These are phyloP conservation scores for Epichloe baconii DNA, from an alignment of 2,329 filamentous ascomycete species.

Conservation along the genomic window DNA sequence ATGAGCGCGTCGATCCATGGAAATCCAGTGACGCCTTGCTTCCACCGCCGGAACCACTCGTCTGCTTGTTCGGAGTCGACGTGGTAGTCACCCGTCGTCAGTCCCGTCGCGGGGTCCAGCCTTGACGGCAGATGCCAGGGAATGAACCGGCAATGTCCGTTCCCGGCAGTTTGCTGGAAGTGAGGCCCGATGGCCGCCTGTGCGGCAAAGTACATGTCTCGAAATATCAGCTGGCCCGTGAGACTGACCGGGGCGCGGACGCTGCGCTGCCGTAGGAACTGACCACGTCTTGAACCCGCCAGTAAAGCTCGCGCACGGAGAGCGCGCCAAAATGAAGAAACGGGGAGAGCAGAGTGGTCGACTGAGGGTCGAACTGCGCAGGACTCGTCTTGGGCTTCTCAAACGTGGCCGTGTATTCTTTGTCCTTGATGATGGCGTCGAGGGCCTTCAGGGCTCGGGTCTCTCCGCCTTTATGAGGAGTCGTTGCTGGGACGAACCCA, in stretches of 20 bases:
- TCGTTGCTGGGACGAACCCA: slow-evolving; percentile 51
- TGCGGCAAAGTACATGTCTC: slow-evolving; percentile 75
- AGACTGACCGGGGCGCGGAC: slow-evolving; percentile 55
- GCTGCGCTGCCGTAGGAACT: slow-evolving; percentile 40
- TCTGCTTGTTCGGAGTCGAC: slow-evolving; percentile 52
- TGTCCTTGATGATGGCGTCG: slow-evolving; percentile 44
- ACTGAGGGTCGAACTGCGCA: slow-evolving; percentile 57
- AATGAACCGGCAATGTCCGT: slow-evolving; percentile 57
- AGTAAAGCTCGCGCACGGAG: slow-evolving; percentile 60
- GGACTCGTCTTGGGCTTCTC: slow-evolving; percentile 65
- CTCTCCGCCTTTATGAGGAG: slow-evolving; percentile 60
- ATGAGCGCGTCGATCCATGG: slow-evolving; percentile 74
- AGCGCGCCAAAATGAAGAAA: slow-evolving; percentile 64
- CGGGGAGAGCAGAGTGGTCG: slow-evolving; percentile 61
- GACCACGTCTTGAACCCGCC: slow-evolving; percentile 52
- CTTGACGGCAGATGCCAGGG: slow-evolving; percentile 65
- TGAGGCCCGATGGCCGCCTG: slow-evolving; percentile 53
- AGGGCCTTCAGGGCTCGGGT: slow-evolving; percentile 46
- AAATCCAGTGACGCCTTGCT: slow-evolving; percentile 56
- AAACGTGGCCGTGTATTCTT: slow-evolving; percentile 59
- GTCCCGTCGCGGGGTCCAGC: slow-evolving; percentile 27
- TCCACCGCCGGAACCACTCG: slow-evolving; percentile 55
- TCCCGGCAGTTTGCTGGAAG: slow-evolving; percentile 53
- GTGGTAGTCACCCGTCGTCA: slow-evolving; percentile 46
- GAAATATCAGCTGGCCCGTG: slow-evolving; percentile 60